Evolutionary conservation across 345 rosid genomes (phyloP), one percentile per base, ranked within the genome.

Genomic region (Populus simonii): DNA sequence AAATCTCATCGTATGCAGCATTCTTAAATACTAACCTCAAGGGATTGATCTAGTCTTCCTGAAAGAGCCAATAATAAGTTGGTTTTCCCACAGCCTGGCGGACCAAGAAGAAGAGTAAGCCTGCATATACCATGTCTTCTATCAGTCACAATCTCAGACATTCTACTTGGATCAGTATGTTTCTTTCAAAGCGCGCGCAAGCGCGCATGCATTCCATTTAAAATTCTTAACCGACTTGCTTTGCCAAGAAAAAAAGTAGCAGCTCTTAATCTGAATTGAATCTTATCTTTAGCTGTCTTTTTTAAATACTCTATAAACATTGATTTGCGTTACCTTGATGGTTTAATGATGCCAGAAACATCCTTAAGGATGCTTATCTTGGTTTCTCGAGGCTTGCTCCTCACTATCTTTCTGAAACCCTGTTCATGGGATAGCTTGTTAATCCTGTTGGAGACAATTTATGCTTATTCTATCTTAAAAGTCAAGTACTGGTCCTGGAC

Each of bases 61-160:
- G 98, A 92, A 35, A 93, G 75, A 57, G 98, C 96, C 36, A 93
- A 73, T 61, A 93, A 80, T 78, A 93, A 87, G 25, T 87, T 92
- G n/a, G 98, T 91, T 86, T 92, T 93, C 17, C 98, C 98, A 8
- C 94, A 93, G 35, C 93, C 88, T 18, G 98, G 98, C 2, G 98
- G 98, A 5, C 98, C 98, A n/a, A 93, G 73, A 62, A 93, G 78
- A 16, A 93, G 90, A 6, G 96, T 78, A 94, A 92, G 88, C 80
- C 96, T 92, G 72, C 31, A 41, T 41, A 2, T 41, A 41, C 45
- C 15, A 41, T 41, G 45, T 2, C 45, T 41, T 41, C 45, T 13
- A 41, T 41, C 45, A 41, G 15, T 41, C 0, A 10, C 15, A 41
- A 10, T 10, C 45, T 10, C 45, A 41, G 45, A 41, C 45, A 41